Evolutionary conservation across 768 basidiomycete genomes (phyloP), one percentile per base, ranked within the genome.

Genomic region (Boletus pseudopeckii): DNA sequence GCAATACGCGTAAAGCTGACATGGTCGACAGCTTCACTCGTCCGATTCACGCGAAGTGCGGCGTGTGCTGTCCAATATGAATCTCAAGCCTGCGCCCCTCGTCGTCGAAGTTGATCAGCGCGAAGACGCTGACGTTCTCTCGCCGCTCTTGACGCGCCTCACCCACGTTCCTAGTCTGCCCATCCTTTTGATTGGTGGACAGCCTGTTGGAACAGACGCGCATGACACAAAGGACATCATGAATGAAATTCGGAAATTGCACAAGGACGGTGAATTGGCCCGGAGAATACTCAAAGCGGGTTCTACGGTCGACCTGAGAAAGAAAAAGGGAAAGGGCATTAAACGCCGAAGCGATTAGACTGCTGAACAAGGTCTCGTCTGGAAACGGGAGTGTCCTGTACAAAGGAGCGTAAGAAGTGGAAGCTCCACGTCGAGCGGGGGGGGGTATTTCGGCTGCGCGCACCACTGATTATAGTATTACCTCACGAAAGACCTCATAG

Each of bases 101-200:
- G 75, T 90, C 45, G 79, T 92, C 40, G 86, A 89, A 38, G 78
- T 88, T 20, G 89, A 92, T 63, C 69, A 81, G 48, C 83, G 90
- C 55, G 85, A 84, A 55, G 90, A 92, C 64, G 80, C 79, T 5
- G 73, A 77, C 0, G 81, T 89, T 24, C 73, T 92, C 22, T 66
- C 69, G 5, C 83, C 86, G 2, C 73, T 91, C 24, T 75, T 92
- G 42, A 61, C 65, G 13, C 84, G 90, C 0, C 73, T 92, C 37
- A 87, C 87, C 0, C 70, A 69, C 15, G 64, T 75, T 4, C 56
- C 73, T 1, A 77, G 81, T 15, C 72, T 91, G 7, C 88, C 90
- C 15, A 66, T 90, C 30, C 77, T 92, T 5, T 74, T 92, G 48
- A 67, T 92, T 42, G 85, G 83, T 17, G 90, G 90, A 34, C 74